Base-by-base conservation (phyloP, 116 monocot species). In the Dioscorea cayenensis region DNA sequence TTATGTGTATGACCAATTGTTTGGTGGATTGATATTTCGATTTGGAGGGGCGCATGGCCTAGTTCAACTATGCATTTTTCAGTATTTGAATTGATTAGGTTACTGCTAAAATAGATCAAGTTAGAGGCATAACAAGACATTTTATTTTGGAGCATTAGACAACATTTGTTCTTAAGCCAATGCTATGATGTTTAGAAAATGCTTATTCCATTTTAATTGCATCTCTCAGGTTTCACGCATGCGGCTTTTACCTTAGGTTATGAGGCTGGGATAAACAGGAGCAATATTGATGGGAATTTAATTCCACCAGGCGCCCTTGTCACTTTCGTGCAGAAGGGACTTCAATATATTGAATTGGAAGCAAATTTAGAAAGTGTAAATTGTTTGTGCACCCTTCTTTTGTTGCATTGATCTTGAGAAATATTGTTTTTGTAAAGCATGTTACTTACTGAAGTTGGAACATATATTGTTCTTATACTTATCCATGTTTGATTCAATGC, bases 171-270 rank as follows among this genome's bases (percentile, higher is more conserved):
- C 19, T 55, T 55, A n/a, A 55, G 17, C n/a, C 5, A 16, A 55
- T 55, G 16, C 5, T n/a, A 14, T 18, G 55, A 16, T 55, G 16
- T 55, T 55, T 0, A 16, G 14, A 55, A 19, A 14, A 55, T 55
- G 4, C 16, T 55, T 55, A 16, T 55, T 5, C n/a, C 17, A 16
- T 55, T 32, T 55, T 16, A 55, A 55, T 55, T n/a, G 55, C 55
- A 68, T 67, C 12, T 69, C 80, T 69, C 83, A 95, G 95, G 95
- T 73, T 92, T 95, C 55, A 87, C 92, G 37, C 95, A 95, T 82
- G 66, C 95, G 60, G 87, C 92, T 71, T 95, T 95, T 85, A 78
- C 89, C 71, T 80, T 95, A 74, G 95, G 95, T 64, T 92, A 90
- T 85, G 95, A 95, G 68, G 92, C 90, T 36, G 90, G 95, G 68